Evolutionary conservation across 768 basidiomycete genomes (phyloP).

Genomic region (Phlebiopsis gigantea): DNA sequence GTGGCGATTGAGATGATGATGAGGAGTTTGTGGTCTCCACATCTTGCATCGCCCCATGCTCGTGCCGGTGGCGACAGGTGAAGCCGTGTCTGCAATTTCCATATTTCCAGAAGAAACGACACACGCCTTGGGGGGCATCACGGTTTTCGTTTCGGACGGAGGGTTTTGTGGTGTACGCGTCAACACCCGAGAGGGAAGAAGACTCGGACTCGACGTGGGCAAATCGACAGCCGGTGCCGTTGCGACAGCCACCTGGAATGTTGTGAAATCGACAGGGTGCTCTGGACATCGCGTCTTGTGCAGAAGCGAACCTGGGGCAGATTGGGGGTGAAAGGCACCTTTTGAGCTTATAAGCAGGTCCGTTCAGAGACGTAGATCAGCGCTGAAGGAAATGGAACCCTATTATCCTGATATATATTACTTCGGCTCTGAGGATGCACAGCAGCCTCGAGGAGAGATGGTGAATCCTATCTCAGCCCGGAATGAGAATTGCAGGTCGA

Average conservation of each 20-base stretch:
- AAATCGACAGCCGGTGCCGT: conserved; percentile 37
- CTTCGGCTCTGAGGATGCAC: background rate
- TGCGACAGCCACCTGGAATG: conserved; percentile 41
- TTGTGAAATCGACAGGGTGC: conserved; percentile 36
- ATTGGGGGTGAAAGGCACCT: background rate
- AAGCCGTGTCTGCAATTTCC: conserved; percentile 23
- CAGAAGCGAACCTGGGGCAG: background rate
- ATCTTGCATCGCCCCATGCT: no score
- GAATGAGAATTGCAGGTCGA: no score
- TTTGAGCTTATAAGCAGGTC: background rate
- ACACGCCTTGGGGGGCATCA: background rate
- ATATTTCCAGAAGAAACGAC: conserved; percentile 21
- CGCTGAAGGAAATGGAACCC: background rate
- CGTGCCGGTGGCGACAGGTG: conserved; percentile 25
- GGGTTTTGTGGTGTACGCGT: no score
- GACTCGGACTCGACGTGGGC: conserved; percentile 21
- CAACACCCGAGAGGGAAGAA: no score
- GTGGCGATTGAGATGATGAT: no score
- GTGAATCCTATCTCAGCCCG: no score
- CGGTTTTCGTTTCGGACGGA: no score
- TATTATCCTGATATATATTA: conserved; percentile 8
- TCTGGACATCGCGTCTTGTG: conserved; percentile 21
- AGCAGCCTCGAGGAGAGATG: background rate
- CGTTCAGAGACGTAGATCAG: background rate
- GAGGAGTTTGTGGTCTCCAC: no score